phyloP scores from a whole-genome alignment of 1,284 basidiomycete genomes.

The Papiliotrema flavescens region DNA sequence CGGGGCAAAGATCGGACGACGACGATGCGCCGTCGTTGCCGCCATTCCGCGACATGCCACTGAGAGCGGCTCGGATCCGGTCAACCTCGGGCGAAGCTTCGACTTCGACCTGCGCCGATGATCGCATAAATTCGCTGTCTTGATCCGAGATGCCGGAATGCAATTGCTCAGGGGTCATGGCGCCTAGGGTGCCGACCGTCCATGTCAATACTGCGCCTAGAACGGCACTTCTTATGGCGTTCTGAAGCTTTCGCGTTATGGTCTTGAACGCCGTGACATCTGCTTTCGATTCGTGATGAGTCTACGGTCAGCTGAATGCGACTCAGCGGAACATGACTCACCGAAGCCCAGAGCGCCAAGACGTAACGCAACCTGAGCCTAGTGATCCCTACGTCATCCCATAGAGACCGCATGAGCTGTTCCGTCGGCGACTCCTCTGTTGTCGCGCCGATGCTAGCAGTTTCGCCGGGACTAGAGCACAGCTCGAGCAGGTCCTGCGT shows the following conservation, averaged over 20 bases:
- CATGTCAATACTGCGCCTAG: neutral
- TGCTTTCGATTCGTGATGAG: neutral
- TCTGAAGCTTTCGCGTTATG: neutral
- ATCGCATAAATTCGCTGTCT: neutral
- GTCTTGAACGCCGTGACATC: neutral
- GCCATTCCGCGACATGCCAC: neutral
- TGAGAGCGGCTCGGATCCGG: neutral
- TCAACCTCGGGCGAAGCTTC: neutral
- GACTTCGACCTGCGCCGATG: neutral
- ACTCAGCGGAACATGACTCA: neutral
- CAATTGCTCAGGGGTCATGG: neutral
- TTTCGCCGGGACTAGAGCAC: neutral
- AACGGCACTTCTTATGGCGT: neutral
- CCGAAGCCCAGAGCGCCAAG: constrained; percentile 17
- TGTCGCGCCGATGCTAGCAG: neutral
- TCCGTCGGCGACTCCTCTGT: neutral
- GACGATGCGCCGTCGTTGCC: neutral
- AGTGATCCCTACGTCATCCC: constrained; percentile 13
- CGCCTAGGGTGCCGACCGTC: neutral
- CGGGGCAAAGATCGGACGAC: constrained; percentile 3
- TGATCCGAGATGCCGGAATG: neutral
- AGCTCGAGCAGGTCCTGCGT: constrained; percentile 5
- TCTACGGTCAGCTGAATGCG: neutral
- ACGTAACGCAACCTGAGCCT: constrained; percentile 15
- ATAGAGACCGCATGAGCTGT: constrained; percentile 7